Evolutionary conservation across 352 stramenopile genomes (phyloP).

Genomic region (Pythium oligandrum): DNA sequence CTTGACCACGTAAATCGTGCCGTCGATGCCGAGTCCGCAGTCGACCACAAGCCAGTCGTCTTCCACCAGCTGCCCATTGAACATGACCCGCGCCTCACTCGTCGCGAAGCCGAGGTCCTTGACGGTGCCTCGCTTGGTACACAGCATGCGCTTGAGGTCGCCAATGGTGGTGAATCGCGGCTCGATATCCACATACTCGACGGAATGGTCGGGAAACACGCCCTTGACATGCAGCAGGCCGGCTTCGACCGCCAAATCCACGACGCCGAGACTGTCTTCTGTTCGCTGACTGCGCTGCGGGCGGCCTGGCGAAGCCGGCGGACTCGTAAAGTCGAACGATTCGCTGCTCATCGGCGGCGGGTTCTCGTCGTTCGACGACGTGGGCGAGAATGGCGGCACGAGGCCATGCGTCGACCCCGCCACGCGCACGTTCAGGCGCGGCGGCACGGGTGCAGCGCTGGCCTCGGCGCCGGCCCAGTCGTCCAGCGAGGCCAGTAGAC

Average conservation of each 20-base stretch:
- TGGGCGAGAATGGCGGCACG: neutral
- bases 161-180: slow-evolving; percentile 61
- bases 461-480: slow-evolving; percentile 14
- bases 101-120: slow-evolving; percentile 42
- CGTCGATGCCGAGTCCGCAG: slow-evolving; percentile 70
- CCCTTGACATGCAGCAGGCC: slow-evolving; percentile 76
- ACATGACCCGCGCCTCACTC: slow-evolving; percentile 59
- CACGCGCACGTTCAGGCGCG: neutral
- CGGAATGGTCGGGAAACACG: slow-evolving; percentile 76
- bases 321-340: slow-evolving; percentile 32
- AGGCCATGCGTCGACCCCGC: neutral
- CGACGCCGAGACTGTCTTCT: slow-evolving; percentile 20
- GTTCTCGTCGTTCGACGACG: neutral
- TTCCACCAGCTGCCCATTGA: slow-evolving; percentile 67
- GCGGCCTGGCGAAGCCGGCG: slow-evolving; percentile 1
- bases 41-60: slow-evolving; percentile 81
- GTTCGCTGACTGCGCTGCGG: neutral
- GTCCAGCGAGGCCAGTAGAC: slow-evolving; percentile 61
- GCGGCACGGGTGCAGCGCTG: slow-evolving; percentile 1
- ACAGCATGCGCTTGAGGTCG: slow-evolving; percentile 65
- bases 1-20: slow-evolving; percentile 63
- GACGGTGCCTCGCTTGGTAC: slow-evolving; percentile 38
- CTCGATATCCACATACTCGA: slow-evolving; percentile 78
- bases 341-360: slow-evolving; percentile 18
- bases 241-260: slow-evolving; percentile 44